A percentile compares a stretch with the other conserved stretches of the same genome.
These are phyloP conservation scores for Parachaetomium inaequale DNA, from an alignment of 495 filamentous ascomycete genomes.

Conservation along the genomic window DNA sequence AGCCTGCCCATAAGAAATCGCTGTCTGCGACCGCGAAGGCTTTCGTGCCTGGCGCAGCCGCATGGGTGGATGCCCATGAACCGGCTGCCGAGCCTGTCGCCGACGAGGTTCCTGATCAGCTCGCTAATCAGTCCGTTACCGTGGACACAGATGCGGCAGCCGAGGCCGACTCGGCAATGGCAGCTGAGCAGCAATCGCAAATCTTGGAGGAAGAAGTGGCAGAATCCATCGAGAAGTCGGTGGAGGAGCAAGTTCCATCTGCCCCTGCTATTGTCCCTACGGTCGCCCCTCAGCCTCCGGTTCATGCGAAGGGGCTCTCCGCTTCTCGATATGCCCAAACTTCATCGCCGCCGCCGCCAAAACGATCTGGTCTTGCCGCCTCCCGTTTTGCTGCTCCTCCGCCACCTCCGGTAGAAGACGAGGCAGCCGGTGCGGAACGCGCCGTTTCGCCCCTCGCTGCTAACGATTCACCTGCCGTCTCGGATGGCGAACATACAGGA, in stretches of 20 bases:
- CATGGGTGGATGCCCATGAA: conserved; percentile 35
- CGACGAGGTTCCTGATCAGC: conserved; percentile 32
- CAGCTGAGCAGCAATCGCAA: neutral
- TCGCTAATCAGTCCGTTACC: conserved; percentile 31
- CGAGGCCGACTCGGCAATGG: conserved; percentile 5
- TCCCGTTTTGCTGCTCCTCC: conserved; percentile 31
- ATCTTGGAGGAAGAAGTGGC: conserved; percentile 5
- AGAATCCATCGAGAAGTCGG: conserved; percentile 19
- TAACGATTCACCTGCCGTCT: conserved; percentile 15
- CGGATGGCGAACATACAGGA: conserved; percentile 7
- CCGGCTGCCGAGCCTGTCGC: conserved; percentile 39
- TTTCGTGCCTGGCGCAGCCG: conserved; percentile 58
- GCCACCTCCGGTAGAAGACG: conserved; percentile 18
- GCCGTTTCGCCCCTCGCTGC: conserved; percentile 5
- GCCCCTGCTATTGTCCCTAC: neutral
- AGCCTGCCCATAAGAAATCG: conserved; percentile 51
- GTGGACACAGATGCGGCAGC: conserved; percentile 24
- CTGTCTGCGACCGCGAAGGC: conserved; percentile 66
- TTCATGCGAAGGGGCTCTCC: conserved; percentile 32
- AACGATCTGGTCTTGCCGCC: conserved; percentile 33
- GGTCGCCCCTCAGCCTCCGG: conserved; percentile 4
- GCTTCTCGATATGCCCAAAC: conserved; percentile 42
- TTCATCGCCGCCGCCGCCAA: conserved; percentile 35
- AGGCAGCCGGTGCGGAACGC: conserved; percentile 21
- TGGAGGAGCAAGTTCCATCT: conserved; percentile 6